Conservation (phyloP, 441 rosid genomes). For the Daphne laureola region DNA sequence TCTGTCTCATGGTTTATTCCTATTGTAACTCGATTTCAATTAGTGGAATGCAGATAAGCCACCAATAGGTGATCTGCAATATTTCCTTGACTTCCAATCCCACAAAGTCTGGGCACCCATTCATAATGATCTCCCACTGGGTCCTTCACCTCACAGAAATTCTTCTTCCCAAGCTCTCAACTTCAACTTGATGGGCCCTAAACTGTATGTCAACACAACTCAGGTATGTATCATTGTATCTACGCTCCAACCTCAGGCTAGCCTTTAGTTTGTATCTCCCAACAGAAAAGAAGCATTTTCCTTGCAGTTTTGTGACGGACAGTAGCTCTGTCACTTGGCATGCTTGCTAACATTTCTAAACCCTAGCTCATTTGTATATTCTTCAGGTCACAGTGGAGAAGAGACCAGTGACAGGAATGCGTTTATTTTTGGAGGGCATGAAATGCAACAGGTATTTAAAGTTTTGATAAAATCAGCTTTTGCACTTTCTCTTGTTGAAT, state of each 20-base stretch:
- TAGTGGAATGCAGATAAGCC: constrained; percentile 64
- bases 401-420: constrained; percentile 70
- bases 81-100: constrained; percentile 69
- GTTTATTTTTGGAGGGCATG: constrained; percentile 84
- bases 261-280: too few relatives aligned
- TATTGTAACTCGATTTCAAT: neutral
- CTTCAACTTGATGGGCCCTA: constrained; percentile 74
- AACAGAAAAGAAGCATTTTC: neutral
- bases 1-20: neutral
- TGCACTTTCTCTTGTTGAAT: neutral
- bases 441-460: constrained; percentile 63
- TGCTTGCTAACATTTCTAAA: too few relatives aligned
- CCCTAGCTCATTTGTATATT: too few relatives aligned
- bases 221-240: constrained; percentile 50
- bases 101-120: constrained; percentile 85
- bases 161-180: constrained; percentile 52
- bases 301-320: too few relatives aligned
- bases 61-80: constrained; percentile 52
- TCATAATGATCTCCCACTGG: constrained; percentile 80
- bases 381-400: constrained; percentile 50
- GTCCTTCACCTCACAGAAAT: constrained; percentile 59
- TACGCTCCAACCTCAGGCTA: neutral
- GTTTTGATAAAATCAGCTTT: neutral
- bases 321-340: too few relatives aligned
- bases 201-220: constrained; percentile 63